Conservation (phyloP, 2,329 filamentous ascomycete species). For the Celoporthe dispersa region DNA sequence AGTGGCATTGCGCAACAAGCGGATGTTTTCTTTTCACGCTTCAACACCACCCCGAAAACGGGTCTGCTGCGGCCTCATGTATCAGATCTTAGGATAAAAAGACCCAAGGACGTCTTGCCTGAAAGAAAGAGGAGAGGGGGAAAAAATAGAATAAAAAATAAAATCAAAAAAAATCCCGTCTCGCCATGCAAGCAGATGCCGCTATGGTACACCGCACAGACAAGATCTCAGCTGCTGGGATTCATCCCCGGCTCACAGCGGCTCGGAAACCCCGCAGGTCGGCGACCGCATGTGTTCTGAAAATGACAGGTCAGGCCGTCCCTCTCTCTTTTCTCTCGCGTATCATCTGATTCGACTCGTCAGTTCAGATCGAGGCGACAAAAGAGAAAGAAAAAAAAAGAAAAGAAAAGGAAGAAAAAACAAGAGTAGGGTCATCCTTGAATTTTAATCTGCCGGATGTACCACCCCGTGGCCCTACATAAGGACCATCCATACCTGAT, state of each 20-base stretch:
- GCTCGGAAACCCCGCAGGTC: slow-evolving; percentile 3
- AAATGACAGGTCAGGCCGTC: not conserved
- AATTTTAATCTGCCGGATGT: not conserved
- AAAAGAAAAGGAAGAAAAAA: not conserved
- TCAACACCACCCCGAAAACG: not conserved
- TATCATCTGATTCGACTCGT: not conserved
- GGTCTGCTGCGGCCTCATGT: not conserved
- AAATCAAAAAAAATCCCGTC: not conserved
- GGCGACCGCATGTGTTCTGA: not conserved
- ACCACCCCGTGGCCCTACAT: not conserved
- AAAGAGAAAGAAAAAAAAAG: not conserved
- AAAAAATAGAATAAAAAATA: too few species aligned
- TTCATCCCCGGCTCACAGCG: slow-evolving; percentile 1
- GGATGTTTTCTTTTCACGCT: not conserved
- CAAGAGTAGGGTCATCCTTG: not conserved
- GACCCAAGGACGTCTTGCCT: too few species aligned
- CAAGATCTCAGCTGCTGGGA: not conserved
- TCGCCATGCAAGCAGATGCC: slow-evolving; percentile 1
- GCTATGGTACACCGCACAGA: not conserved
- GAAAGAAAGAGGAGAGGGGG: too few species aligned
- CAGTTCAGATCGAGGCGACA: not conserved
- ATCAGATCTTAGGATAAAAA: not conserved
- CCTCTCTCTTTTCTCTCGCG: not conserved
- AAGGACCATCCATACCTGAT: not conserved
- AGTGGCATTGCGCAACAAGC: not conserved